These are phyloP conservation scores for Pseudozyma sp. DNA, from an alignment of 1,284 basidiomycete genomes.

Conservation along the genomic window DNA sequence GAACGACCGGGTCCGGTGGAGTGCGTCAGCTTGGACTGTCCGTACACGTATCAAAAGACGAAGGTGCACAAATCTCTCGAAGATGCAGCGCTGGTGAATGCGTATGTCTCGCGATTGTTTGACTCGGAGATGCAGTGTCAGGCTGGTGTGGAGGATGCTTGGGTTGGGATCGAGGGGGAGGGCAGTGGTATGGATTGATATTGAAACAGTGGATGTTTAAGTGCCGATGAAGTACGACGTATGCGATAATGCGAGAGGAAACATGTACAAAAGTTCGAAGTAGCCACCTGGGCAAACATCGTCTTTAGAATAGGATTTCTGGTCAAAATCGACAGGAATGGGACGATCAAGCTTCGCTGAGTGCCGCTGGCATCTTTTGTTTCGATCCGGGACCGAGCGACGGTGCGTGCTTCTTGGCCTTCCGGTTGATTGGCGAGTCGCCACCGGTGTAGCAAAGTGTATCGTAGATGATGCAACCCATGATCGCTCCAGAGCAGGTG, in stretches of 20 bases:
- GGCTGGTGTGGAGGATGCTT: conserved; percentile 28
- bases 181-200: not conserved
- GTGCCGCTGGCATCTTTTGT: conserved; percentile 46
- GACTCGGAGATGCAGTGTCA: conserved; percentile 10
- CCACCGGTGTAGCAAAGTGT: conserved; percentile 68
- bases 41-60: conserved; percentile 55
- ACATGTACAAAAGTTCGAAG: conserved; percentile 5
- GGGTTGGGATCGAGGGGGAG: conserved; percentile 1
- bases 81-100: conserved; percentile 17
- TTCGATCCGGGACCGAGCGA: conserved; percentile 24
- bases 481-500: conserved; percentile 64
- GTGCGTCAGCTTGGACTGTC: conserved; percentile 62
- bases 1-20: conserved; percentile 29
- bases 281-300: not conserved
- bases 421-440: conserved; percentile 64
- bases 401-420: conserved; percentile 7
- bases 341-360: conserved; percentile 34
- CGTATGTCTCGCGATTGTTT: conserved; percentile 20
- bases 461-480: conserved; percentile 69
- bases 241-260: not conserved
- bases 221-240: not conserved
- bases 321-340: too few relatives aligned
- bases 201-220: not conserved
- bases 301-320: too few relatives aligned
- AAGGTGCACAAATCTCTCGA: conserved; percentile 25